Evolutionary conservation across 176 grass and related monocot genomes (phyloP), one percentile per base, ranked within the genome.

Genomic region (Tillandsia leiboldiana): DNA sequence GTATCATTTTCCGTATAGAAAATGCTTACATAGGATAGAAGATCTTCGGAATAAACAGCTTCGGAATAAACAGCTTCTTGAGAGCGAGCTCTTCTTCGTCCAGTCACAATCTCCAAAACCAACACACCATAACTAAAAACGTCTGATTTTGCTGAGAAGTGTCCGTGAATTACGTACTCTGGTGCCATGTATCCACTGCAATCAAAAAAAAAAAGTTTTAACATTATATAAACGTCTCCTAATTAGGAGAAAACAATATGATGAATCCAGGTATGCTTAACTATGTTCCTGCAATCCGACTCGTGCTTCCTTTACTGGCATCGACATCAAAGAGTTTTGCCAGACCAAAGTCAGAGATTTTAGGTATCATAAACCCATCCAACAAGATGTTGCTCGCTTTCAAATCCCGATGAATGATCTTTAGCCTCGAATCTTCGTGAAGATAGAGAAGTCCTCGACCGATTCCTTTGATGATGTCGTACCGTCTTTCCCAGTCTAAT

Each of bases 161-260:
- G 26, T 61, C 83, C 87, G 20, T 27, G 76, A 28, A 75, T 24
- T 8, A 70, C 80, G 72, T 90, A 90, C 49, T 90, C 80, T 8
- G 83, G 87, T 24, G 80, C 76, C 87, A 90, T 90, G 70, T 90
- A 90, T 13, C 87, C 87, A 4, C 83, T 90, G 79, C 29, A 69
- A 50, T 51, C 27, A 20, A 3, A 62, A 54, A 59, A 53, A 9
- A 51, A 0, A 12, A 10, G 9, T 0, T n/a, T 1, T 58, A 8
- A 67, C 14, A 11, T 48, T 67, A 47, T 24, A 66, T 28, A 3
- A n/a, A 17, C 11, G 67, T 53, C n/a, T 76, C 15, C 14, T n/a
- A 18, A 8, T 14, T 4, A 58, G 29, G 54, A 58, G 9, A 58
- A 8, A 20, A 20, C 20, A 58, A n/a, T 58, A 0, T n/a, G 9